These are phyloP conservation scores for Keqinozyma sinolaborantium DNA, from an alignment of 1,139 yeast species.

Conservation along the genomic window DNA sequence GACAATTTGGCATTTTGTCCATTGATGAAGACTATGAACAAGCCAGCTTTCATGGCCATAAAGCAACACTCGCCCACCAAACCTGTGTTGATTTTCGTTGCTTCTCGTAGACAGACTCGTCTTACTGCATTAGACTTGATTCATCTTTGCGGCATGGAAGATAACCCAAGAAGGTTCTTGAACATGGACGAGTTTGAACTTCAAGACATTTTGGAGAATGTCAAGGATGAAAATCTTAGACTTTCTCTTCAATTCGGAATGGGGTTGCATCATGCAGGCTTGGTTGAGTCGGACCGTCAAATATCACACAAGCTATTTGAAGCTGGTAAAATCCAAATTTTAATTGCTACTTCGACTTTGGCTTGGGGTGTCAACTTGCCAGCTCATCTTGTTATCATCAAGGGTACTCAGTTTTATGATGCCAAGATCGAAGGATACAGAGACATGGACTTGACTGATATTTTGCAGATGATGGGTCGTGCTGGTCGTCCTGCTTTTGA, in stretches of 20 bases:
- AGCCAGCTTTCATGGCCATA: conserved; percentile 95
- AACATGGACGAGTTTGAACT: conserved; percentile 76
- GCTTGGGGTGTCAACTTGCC: conserved; percentile 99
- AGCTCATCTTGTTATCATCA: conserved; percentile 88
- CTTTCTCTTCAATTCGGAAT: conserved; percentile 91
- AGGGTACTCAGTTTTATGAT: conserved; percentile 89
- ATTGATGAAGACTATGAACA: conserved; percentile 96
- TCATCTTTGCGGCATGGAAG: conserved; percentile 92
- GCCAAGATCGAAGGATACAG: conserved; percentile 75
- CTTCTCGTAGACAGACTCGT: conserved; percentile 95
- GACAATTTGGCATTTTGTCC: conserved; percentile 94
- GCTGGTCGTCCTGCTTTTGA: conserved; percentile 98
- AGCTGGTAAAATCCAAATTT: conserved; percentile 78
- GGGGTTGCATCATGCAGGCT: conserved; percentile 97
- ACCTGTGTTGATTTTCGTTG: conserved; percentile 93
- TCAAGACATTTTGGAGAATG: conserved; percentile 55
- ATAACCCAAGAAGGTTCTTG: conserved; percentile 83
- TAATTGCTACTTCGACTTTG: conserved; percentile 90
- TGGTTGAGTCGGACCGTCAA: conserved; percentile 85
- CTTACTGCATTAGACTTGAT: conserved; percentile 91
- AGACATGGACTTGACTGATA: conserved; percentile 92
- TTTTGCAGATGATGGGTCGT: conserved; percentile 86
- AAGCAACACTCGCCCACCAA: conserved; percentile 91
- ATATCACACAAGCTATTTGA: conserved; percentile 86
- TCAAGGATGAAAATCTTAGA: conserved; percentile 85